Percentiles rank a stretch among this genome's conserved stretches.
These are phyloP conservation scores for Bidens hawaiensis DNA, from an alignment of 140 eudicot species.

Conservation along the genomic window DNA sequence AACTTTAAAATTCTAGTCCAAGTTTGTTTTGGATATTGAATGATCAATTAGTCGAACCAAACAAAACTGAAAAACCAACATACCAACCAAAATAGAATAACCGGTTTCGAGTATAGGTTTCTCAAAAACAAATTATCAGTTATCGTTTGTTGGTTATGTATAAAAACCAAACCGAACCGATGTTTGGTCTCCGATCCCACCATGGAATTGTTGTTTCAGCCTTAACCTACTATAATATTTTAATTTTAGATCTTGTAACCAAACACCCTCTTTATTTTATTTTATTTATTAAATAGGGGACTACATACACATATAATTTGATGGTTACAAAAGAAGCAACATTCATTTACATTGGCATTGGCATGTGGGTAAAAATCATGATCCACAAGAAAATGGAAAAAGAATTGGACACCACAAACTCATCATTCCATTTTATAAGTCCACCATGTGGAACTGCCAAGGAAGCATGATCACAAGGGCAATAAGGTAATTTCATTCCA, in stretches of 20 bases:
- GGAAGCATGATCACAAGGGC: neutral
- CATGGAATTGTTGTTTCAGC: too few species aligned
- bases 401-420: constrained; percentile 16
- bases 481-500: neutral
- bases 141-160: too few species aligned
- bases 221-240: too few species aligned
- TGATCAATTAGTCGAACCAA: too few species aligned
- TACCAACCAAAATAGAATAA: too few species aligned
- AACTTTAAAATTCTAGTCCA: too few species aligned
- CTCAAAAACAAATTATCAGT: too few species aligned
- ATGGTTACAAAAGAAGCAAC: neutral
- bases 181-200: too few species aligned
- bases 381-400: constrained; percentile 14
- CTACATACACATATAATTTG: neutral
- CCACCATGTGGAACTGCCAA: constrained; percentile 30
- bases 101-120: too few species aligned
- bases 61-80: too few species aligned
- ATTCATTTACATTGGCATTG: constrained; percentile 18
- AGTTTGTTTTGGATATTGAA: too few species aligned
- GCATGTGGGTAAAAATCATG: constrained; percentile 27
- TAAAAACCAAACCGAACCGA: too few species aligned
- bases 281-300: neutral
- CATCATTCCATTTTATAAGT: constrained; percentile 19
- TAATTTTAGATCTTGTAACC: neutral
- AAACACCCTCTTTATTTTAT: neutral